These are phyloP conservation scores for Dioscorea dumetorum DNA, from an alignment of 106 monocot species.

Conservation along the genomic window DNA sequence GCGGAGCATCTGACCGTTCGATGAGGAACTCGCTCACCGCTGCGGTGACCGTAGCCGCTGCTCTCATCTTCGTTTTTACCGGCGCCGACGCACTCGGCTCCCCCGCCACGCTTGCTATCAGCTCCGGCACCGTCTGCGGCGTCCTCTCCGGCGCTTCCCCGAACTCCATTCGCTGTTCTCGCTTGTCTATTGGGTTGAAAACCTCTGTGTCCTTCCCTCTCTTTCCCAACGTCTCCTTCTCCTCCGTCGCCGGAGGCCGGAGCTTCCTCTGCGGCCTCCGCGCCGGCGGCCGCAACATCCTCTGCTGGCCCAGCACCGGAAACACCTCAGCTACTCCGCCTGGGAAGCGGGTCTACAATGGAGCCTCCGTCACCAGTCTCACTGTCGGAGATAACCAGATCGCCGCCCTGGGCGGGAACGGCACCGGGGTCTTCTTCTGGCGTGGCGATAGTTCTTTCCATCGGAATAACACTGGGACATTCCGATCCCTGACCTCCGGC, in stretches of 20 bases:
- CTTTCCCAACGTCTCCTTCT: constrained; percentile 27
- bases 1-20: not conserved
- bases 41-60: constrained; percentile 10
- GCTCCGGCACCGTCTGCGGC: constrained; percentile 33
- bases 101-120: constrained; percentile 25
- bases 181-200: not conserved
- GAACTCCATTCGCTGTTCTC: constrained; percentile 24
- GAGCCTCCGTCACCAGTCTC: constrained; percentile 23
- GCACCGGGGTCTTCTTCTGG: constrained; percentile 45
- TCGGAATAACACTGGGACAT: constrained; percentile 12
- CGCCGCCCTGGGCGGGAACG: constrained; percentile 25
- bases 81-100: constrained; percentile 22
- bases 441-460: constrained; percentile 33
- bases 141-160: constrained; percentile 22
- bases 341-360: constrained; percentile 59
- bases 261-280: constrained; percentile 41
- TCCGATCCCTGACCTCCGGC: constrained; percentile 67
- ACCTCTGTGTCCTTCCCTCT: constrained; percentile 5
- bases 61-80: constrained; percentile 3
- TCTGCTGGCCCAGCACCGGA: constrained; percentile 47
- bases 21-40: not conserved
- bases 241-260: constrained; percentile 35
- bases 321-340: not conserved
- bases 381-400: constrained; percentile 65
- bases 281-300: constrained; percentile 30